phyloP scores from a whole-genome alignment of 1,284 basidiomycete genomes.

The Leccinum subfulvum region DNA sequence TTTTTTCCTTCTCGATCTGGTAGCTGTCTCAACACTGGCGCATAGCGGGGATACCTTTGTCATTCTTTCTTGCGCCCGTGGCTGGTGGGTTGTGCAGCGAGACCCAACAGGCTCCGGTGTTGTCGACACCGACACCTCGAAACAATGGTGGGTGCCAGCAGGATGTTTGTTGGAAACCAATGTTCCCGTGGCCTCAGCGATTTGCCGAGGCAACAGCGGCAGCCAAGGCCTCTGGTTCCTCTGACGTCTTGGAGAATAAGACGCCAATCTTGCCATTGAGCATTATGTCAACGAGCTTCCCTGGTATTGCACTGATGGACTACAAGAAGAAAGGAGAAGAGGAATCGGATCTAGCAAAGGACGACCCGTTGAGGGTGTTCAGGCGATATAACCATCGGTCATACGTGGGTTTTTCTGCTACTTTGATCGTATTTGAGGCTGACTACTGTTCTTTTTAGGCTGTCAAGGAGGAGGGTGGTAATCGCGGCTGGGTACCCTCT shows the following conservation, averaged over 20 bases:
- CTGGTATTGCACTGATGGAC: conserved; percentile 92
- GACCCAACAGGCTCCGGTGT: conserved; percentile 85
- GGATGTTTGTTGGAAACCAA: conserved; percentile 93
- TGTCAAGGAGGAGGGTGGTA: no score
- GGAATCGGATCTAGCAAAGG: conserved; percentile 83
- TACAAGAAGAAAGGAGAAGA: conserved; percentile 90
- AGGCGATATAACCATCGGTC: conserved; percentile 98
- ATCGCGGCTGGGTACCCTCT: no score
- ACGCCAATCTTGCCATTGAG: conserved; percentile 82
- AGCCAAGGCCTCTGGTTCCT: conserved; percentile 41
- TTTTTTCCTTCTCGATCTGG: conserved; percentile 3
- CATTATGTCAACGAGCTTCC: conserved; percentile 93
- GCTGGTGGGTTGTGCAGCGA: conserved; percentile 99
- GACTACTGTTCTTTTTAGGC: background rate
- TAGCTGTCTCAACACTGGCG: conserved; percentile 13
- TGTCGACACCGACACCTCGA: conserved; percentile 69
- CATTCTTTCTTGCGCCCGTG: conserved; percentile 89
- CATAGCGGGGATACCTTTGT: conserved; percentile 85
- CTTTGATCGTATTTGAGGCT: conserved; percentile 1
- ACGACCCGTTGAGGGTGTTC: conserved; percentile 87
- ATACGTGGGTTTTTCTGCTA: conserved; percentile 55
- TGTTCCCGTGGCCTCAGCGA: conserved; percentile 73
- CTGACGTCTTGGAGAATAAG: conserved; percentile 44
- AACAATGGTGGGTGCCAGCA: conserved; percentile 88
- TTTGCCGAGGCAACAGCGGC: conserved; percentile 70